Base-by-base conservation (phyloP, 257 asterid genomes). In the Przewalskia tangutica region DNA sequence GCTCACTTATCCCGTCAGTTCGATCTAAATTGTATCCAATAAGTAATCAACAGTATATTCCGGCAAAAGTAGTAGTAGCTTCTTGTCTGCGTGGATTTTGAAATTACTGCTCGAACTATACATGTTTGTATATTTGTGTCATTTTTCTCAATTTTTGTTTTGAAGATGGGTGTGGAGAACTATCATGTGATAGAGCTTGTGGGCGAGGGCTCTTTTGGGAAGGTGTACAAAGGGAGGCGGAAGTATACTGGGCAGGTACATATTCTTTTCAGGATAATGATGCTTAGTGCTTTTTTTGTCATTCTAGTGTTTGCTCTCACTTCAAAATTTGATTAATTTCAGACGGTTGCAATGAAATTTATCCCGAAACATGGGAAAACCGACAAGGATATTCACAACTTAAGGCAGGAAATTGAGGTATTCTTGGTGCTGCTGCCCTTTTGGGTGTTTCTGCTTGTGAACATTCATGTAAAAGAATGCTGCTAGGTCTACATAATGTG, bases 191-290 rank as follows among this genome's bases (percentile, higher is more conserved):
- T 92, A 65, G 98, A 94, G 91, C 96, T 94, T 8, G 99, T 93
- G 7, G 99, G 99, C 1, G 99, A 94, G 87, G 98, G 99, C n/a
- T 96, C 98, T 10, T 96, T 96, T 13, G 99, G 98, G 58, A 94
- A 94, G 85, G 99, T 96, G 59, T 96, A 92, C 88, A 96, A 94
- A 90, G 99, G 98, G 23, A 91, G 99, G 84, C 97, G 98, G 79
- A 96, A 94, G 86, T 94, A 87, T 85, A 92, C 92, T 60, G 98
- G 98, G 82, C 97, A 94, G 94, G 99, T 96, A 62, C 7, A 50
- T 32, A 36, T 42, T 66, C 14, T 54, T 56, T 38, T 64, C 63
- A 75, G 34, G 27, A 23, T 27, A 66, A 38, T 42, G 27, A 16
- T 58, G 10, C 5, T 10, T 56, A 59, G 16, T 56, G 56, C 1